These are phyloP conservation scores for Leptographium lundbergii DNA, from an alignment of 2,329 filamentous ascomycete genomes.

Conservation along the genomic window DNA sequence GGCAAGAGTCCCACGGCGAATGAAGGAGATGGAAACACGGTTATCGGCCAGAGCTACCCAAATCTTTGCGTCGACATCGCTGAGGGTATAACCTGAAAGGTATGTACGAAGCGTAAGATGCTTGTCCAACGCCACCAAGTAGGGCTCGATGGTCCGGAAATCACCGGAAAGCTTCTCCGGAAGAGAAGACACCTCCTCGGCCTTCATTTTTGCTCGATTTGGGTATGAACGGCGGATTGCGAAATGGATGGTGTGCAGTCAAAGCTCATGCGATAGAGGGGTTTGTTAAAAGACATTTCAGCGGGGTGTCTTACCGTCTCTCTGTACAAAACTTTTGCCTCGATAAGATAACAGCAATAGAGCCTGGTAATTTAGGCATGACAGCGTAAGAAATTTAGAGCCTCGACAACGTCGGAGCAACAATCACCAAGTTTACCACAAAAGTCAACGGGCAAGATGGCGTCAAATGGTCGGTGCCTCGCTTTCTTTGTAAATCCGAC, in stretches of 20 bases:
- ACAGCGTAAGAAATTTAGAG: constrained; percentile 8
- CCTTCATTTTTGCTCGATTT: constrained; percentile 32
- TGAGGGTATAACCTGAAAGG: constrained; percentile 67
- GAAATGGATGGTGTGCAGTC: background rate
- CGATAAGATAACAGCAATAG: constrained; percentile 10
- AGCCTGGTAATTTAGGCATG: constrained; percentile 8
- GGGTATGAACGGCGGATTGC: background rate
- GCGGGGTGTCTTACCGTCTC: background rate
- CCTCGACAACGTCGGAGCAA: background rate
- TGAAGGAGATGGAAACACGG: constrained; percentile 67
- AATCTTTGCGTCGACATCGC: constrained; percentile 65
- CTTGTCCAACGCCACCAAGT: constrained; percentile 67
- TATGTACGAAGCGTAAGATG: constrained; percentile 80
- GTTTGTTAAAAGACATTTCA: background rate
- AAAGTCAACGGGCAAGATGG: constrained; percentile 25
- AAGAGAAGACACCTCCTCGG: constrained; percentile 40
- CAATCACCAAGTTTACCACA: background rate
- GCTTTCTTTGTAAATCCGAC: constrained; percentile 40
- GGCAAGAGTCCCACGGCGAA: constrained; percentile 63
- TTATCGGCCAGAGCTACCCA: constrained; percentile 78
- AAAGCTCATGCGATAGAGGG: background rate
- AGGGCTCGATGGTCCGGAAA: constrained; percentile 70
- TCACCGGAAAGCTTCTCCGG: constrained; percentile 45
- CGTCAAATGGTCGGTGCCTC: constrained; percentile 38
- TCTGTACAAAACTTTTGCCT: background rate